phyloP scores from a whole-genome alignment of 257 asterid genomes.

The Solanum neorickii region DNA sequence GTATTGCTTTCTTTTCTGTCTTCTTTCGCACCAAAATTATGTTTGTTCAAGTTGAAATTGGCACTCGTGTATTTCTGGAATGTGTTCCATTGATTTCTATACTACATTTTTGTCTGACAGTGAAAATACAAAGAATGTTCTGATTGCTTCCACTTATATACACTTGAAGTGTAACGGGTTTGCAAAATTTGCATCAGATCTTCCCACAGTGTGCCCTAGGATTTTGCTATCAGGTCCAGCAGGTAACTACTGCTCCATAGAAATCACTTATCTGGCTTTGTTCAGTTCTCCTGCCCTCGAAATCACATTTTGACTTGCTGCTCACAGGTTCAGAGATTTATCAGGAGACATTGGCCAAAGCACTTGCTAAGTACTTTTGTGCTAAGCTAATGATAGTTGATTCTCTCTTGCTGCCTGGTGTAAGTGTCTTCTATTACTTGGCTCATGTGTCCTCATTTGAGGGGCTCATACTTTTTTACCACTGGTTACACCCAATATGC shows the following conservation, averaged over 20 bases:
- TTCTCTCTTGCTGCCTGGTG: constrained; percentile 57
- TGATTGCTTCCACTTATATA: constrained; percentile 67
- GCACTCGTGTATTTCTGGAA: not conserved
- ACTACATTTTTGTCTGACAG: constrained; percentile 20
- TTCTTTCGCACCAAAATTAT: not conserved
- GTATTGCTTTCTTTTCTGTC: not conserved
- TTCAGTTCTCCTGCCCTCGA: not conserved
- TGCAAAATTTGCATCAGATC: constrained; percentile 46
- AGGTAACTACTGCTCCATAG: constrained; percentile 28
- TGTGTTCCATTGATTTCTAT: not conserved
- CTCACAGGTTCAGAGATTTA: constrained; percentile 79
- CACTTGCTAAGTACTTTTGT: constrained; percentile 53
- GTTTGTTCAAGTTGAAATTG: not conserved
- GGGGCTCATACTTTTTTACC: not conserved
- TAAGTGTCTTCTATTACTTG: constrained; percentile 21
- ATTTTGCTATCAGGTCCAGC: constrained; percentile 80
- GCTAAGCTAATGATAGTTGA: constrained; percentile 67
- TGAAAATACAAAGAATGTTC: constrained; percentile 67
- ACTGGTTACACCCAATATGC: not conserved
- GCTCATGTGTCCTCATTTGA: not conserved
- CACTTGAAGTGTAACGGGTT: constrained; percentile 48
- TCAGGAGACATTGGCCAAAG: constrained; percentile 72
- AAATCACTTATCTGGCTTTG: not conserved
- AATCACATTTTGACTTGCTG: not conserved
- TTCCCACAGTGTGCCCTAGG: constrained; percentile 68